Base-by-base conservation (phyloP, 2,329 filamentous ascomycete species). In the Alternaria dauci region DNA sequence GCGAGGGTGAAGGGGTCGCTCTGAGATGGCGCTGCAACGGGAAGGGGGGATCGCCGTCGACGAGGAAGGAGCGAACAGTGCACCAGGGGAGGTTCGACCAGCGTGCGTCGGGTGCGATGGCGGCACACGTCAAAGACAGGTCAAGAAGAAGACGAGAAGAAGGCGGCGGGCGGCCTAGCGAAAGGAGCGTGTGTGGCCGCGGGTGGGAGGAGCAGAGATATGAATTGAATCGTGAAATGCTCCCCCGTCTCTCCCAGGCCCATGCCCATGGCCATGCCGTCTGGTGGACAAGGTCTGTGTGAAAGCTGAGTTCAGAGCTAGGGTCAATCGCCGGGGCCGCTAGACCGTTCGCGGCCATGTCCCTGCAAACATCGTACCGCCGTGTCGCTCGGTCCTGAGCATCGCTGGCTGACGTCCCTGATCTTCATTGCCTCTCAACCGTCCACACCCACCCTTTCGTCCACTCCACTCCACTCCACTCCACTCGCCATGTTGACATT, bases 251-350 rank as follows among this genome's bases (percentile, higher is more conserved):
- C 32, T 54, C 60, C 62, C 42, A 52, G 16, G 43, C 46, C n/a
- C 46, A 23, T 23, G 20, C 18, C 46, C 46, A 48, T 30, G 44
- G 18, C 26, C 44, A 48, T 48, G 28, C 30, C 46, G 30, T 20
- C 46, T 48, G 61, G 55, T 59, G 55, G 61, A 55, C 54, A 58
- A 64, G 67, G 65, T 63, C 62, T 67, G 67, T 68, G 68, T 67
- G 42, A 46, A 58, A 59, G 59, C 54, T 61, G 61, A 55, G 61
- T 62, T 58, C 61, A 62, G 54, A 52, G 36, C 63, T 58, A 51
- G 44, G 53, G 53, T 44, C 56, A 55, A 51, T 39, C 46, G 54
- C 47, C 52, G 60, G 55, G 30, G 32, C 25, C 61, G 59, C 66
- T 67, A 67, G 52, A 28, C 65, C 53, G 52, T 51, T 61, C 57